These are phyloP conservation scores for Ehretia macrophylla DNA, from an alignment of 257 asterid genomes.

Conservation along the genomic window DNA sequence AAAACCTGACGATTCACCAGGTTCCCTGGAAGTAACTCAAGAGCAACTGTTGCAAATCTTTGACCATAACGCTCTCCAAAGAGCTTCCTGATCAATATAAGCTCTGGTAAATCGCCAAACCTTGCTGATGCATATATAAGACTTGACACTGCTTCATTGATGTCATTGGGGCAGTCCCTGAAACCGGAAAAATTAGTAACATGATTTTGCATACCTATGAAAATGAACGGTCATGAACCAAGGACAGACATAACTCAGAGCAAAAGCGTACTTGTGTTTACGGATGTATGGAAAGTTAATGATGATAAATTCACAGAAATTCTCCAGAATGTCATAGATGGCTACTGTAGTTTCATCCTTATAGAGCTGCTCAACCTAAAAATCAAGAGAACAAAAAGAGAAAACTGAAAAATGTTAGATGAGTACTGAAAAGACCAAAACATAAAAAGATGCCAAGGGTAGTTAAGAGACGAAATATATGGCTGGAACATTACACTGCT, in stretches of 20 bases:
- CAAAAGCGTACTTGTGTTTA: slow-evolving; percentile 40
- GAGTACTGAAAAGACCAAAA: no score
- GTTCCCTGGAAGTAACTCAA: slow-evolving; percentile 62
- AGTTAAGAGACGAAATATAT: no score
- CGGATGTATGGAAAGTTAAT: slow-evolving; percentile 56
- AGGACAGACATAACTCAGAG: background rate
- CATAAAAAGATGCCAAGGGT: no score
- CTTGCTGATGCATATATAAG: slow-evolving; percentile 78
- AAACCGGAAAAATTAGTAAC: background rate
- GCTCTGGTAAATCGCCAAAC: slow-evolving; percentile 77
- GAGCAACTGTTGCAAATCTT: slow-evolving; percentile 42
- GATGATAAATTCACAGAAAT: slow-evolving; percentile 53
- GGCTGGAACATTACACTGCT: no score
- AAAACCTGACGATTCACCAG: slow-evolving; percentile 63
- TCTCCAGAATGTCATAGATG: slow-evolving; percentile 57
- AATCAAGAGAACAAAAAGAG: background rate
- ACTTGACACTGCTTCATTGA: slow-evolving; percentile 65
- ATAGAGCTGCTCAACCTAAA: slow-evolving; percentile 70
- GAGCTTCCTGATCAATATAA: slow-evolving; percentile 45
- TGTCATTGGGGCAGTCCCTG: slow-evolving; percentile 82
- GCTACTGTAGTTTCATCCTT: slow-evolving; percentile 49
- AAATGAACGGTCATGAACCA: background rate
- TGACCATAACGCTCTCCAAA: slow-evolving; percentile 63
- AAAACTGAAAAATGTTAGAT: background rate
- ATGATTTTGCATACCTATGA: background rate